These are phyloP conservation scores for Globisporangium heterothallicum DNA, from an alignment of 352 stramenopile species.

Conservation along the genomic window DNA sequence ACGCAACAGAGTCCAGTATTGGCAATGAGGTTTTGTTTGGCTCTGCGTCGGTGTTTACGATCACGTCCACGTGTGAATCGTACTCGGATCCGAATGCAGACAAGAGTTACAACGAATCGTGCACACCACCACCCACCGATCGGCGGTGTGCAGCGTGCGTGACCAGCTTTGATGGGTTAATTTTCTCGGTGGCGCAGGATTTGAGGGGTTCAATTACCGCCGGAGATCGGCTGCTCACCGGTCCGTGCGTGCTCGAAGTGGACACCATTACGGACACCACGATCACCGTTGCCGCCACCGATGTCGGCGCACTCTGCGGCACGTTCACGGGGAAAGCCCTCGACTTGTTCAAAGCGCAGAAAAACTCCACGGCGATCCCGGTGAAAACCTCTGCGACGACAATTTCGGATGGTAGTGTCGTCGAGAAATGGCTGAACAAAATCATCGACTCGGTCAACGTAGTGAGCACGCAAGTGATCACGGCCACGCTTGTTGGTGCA, in stretches of 20 bases:
- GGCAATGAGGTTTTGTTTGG: conserved; percentile 48
- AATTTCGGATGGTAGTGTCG: conserved; percentile 29
- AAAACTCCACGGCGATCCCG: conserved; percentile 27
- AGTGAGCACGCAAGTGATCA: conserved; percentile 28
- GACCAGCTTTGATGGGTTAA: conserved; percentile 58
- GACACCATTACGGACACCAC: conserved; percentile 18
- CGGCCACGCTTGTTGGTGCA: conserved; percentile 42
- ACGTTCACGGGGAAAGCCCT: conserved; percentile 29
- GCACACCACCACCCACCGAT: conserved; percentile 23
- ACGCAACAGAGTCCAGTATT: conserved; percentile 20
- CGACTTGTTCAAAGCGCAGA: conserved; percentile 53
- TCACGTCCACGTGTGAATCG: conserved; percentile 72
- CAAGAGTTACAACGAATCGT: conserved; percentile 49
- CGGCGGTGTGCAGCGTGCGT: conserved; percentile 54
- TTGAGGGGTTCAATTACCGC: conserved; percentile 11
- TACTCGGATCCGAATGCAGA: conserved; percentile 76
- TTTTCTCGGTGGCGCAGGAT: conserved; percentile 29
- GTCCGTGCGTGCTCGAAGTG: conserved; percentile 57
- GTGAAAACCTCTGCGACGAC: conserved; percentile 35
- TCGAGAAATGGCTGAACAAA: conserved; percentile 39
- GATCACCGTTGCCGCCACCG: conserved; percentile 30
- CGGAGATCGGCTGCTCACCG: conserved; percentile 39
- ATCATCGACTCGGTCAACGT: conserved; percentile 56
- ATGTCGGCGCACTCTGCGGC: conserved; percentile 52
- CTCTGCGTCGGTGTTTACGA: conserved; percentile 35